These are phyloP conservation scores for Colletotrichum sp. DNA, from an alignment of 2,329 filamentous ascomycete species.

Conservation along the genomic window DNA sequence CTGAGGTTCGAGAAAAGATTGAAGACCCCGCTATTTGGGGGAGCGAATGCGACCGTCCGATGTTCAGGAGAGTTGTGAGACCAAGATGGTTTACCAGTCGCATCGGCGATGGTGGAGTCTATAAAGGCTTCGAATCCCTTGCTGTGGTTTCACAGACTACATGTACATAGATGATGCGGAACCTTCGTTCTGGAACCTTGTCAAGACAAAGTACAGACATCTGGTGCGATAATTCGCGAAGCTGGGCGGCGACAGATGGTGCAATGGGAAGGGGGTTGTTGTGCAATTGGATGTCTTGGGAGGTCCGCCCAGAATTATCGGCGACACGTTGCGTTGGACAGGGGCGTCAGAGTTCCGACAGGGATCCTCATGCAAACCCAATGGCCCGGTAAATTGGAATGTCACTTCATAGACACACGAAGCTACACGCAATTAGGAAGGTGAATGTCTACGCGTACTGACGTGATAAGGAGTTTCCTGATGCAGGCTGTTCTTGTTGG, in stretches of 20 bases:
- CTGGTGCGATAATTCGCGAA: background rate
- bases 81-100: background rate
- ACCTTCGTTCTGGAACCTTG: background rate
- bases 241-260: background rate
- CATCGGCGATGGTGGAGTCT: background rate
- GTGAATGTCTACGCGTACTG: background rate
- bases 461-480: background rate
- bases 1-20: background rate
- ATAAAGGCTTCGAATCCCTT: background rate
- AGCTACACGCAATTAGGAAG: background rate
- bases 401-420: background rate
- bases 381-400: background rate
- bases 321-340: background rate
- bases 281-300: background rate
- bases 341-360: background rate
- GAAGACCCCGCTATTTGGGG: background rate
- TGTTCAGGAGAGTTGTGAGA: background rate
- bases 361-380: background rate
- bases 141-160: background rate
- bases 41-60: background rate
- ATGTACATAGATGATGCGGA: background rate
- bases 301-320: background rate
- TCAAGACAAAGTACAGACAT: background rate
- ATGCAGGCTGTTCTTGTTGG: background rate
- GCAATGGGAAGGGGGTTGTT: background rate